phyloP scores from a whole-genome alignment of 106 monocot species.

The Allium sativum region DNA sequence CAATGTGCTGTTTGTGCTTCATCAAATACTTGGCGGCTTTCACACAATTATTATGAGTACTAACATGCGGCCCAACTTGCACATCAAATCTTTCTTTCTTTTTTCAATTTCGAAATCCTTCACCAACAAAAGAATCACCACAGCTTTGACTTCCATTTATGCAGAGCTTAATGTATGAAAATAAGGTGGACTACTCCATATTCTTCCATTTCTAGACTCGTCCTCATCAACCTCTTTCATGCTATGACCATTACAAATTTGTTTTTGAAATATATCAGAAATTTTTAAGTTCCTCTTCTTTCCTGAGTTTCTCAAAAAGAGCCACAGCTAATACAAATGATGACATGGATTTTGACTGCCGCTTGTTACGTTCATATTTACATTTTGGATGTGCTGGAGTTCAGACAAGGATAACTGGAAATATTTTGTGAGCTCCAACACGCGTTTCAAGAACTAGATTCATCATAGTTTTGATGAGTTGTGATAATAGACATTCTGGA shows the following conservation, averaged over 20 bases:
- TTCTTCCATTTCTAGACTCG: too few relatives aligned
- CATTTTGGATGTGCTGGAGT: constrained; percentile 30
- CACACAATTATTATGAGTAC: too few relatives aligned
- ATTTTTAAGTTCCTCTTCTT: constrained; percentile 56
- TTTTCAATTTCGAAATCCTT: too few relatives aligned
- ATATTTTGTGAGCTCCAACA: constrained; percentile 67
- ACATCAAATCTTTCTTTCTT: too few relatives aligned
- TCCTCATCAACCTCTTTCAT: constrained; percentile 35
- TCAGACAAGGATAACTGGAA: constrained; percentile 61
- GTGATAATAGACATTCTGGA: constrained; percentile 78
- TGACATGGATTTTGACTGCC: constrained; percentile 63
- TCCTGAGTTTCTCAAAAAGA: constrained; percentile 79
- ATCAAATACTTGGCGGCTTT: too few relatives aligned
- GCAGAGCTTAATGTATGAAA: constrained; percentile 52
- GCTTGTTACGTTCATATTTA: constrained; percentile 49
- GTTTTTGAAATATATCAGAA: constrained; percentile 32
- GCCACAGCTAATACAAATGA: constrained; percentile 81
- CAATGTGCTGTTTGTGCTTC: too few relatives aligned
- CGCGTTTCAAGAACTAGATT: constrained; percentile 87
- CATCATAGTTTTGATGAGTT: constrained; percentile 79
- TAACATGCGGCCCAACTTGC: too few relatives aligned
- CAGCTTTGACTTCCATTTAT: too few relatives aligned
- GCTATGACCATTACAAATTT: constrained; percentile 16
- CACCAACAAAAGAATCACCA: too few relatives aligned
- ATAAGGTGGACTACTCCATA: constrained; percentile 49